Conservation (phyloP, 108 stramenopile genomes). For the Cyclostephanos invisitatus region DNA sequence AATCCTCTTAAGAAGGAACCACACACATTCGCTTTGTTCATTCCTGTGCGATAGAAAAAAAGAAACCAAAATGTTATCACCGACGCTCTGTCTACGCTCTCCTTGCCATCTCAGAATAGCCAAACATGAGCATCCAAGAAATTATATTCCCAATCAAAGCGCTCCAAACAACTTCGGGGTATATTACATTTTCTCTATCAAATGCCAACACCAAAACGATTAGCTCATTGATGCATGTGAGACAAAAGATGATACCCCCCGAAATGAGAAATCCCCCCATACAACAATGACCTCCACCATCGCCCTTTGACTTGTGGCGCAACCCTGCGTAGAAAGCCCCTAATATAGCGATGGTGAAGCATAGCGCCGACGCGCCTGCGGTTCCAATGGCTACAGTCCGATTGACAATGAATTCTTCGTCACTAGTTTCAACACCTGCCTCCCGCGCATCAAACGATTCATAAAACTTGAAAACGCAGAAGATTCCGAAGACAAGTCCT, state of each 20-base stretch:
- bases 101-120: conserved; percentile 13
- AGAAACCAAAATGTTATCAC: not conserved
- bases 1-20: not conserved
- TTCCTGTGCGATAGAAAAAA: not conserved
- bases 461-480: conserved; percentile 4
- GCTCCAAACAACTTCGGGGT: conserved; percentile 8
- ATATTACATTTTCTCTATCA: conserved; percentile 27
- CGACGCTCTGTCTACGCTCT: not conserved
- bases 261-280: conserved; percentile 24
- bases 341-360: conserved; percentile 22
- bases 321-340: conserved; percentile 25
- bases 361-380: conserved; percentile 6
- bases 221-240: conserved; percentile 22
- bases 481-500: conserved; percentile 2
- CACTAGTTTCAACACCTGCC: not conserved
- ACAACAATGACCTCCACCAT: conserved; percentile 10
- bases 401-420: conserved; percentile 1
- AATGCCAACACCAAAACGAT: conserved; percentile 33
- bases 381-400: conserved; percentile 20
- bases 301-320: conserved; percentile 15
- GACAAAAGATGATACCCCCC: conserved; percentile 20
- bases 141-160: conserved; percentile 9
- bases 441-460: conserved; percentile 1
- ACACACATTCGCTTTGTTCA: not conserved
- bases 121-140: conserved; percentile 14